phyloP scores from a whole-genome alignment of 441 rosid genomes.

The Euphorbia celastroides region DNA sequence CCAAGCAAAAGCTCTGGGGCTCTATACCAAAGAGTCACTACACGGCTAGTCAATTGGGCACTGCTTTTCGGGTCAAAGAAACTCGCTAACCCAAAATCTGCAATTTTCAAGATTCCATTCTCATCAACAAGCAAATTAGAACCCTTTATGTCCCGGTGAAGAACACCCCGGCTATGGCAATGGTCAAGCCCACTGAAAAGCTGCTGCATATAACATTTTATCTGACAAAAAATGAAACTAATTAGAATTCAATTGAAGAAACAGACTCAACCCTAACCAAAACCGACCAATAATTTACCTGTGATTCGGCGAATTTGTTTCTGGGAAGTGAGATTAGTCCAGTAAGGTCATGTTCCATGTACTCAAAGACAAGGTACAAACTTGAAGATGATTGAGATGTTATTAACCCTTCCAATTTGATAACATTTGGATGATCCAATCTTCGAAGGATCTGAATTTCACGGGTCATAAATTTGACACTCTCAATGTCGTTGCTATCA shows the following conservation, averaged over 20 bases:
- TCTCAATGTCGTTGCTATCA: conserved; percentile 71
- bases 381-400: conserved; percentile 65
- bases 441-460: conserved; percentile 71
- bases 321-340: conserved; percentile 83
- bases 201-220: conserved; percentile 94
- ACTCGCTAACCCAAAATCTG: conserved; percentile 90
- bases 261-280: background rate
- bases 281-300: conserved; percentile 40
- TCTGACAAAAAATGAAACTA: conserved; percentile 36
- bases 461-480: conserved; percentile 91
- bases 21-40: conserved; percentile 95
- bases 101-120: conserved; percentile 79
- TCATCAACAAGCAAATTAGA: conserved; percentile 85
- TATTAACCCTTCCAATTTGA: conserved; percentile 80
- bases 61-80: conserved; percentile 49
- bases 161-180: conserved; percentile 74
- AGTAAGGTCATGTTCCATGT: conserved; percentile 97
- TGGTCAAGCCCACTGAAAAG: conserved; percentile 93
- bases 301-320: conserved; percentile 72
- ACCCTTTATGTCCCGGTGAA: conserved; percentile 93
- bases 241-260: conserved; percentile 3
- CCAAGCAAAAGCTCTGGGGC: conserved; percentile 97
- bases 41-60: conserved; percentile 72
- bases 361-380: conserved; percentile 89
- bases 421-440: conserved; percentile 84